Conservation (phyloP, 441 rosid genomes). For the Pelargonium exstipulatum region DNA sequence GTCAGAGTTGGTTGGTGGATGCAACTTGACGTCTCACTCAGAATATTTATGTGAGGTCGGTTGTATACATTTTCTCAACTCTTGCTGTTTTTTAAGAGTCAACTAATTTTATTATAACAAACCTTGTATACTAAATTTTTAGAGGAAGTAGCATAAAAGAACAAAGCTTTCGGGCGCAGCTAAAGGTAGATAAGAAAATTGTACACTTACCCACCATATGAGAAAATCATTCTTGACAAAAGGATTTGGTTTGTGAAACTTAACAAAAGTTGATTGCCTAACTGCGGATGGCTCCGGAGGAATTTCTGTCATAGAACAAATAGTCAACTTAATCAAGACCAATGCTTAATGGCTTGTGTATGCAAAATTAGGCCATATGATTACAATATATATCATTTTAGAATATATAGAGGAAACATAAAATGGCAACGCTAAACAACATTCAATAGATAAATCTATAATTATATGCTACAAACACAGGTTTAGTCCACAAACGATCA, state of each 20-base stretch:
- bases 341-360: background rate
- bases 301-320: conserved; percentile 40
- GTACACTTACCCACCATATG: conserved; percentile 67
- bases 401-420: conserved; percentile 7
- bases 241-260: conserved; percentile 52
- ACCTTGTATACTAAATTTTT: too few relatives aligned
- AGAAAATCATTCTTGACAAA: conserved; percentile 45
- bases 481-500: background rate
- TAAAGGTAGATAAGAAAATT: conserved; percentile 14
- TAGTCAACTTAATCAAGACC: background rate
- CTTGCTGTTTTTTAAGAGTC: too few relatives aligned
- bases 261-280: conserved; percentile 69
- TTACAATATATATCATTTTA: background rate
- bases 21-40: too few relatives aligned
- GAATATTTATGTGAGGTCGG: too few relatives aligned
- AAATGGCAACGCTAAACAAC: background rate
- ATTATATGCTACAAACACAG: background rate
- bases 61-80: too few relatives aligned
- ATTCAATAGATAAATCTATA: background rate
- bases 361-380: background rate
- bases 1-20: too few relatives aligned
- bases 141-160: too few relatives aligned
- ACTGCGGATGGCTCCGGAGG: conserved; percentile 36
- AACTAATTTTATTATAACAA: too few relatives aligned
- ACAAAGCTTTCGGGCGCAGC: background rate